These are phyloP conservation scores for Scutellaria minor DNA, from an alignment of 257 asterid genomes.

Conservation along the genomic window DNA sequence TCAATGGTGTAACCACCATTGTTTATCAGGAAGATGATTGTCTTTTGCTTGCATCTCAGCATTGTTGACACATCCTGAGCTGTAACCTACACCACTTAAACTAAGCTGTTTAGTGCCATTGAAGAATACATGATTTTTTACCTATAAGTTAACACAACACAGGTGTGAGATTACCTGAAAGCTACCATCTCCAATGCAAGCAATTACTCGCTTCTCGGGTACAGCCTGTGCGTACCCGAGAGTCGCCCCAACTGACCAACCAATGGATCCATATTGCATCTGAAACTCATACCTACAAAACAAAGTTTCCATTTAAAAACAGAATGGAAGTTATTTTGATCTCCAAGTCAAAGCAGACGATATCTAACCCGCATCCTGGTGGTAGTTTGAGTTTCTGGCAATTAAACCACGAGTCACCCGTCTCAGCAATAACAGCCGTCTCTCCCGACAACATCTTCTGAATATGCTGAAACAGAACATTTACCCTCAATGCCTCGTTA, in stretches of 20 bases:
- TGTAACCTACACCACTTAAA: conserved; percentile 53
- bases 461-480: conserved; percentile 69
- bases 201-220: conserved; percentile 68
- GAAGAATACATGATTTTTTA: neutral
- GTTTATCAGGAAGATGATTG: conserved; percentile 78
- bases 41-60: conserved; percentile 64
- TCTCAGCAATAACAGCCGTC: conserved; percentile 78
- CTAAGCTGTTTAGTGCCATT: neutral
- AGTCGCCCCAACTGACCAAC: conserved; percentile 93
- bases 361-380: conserved; percentile 66
- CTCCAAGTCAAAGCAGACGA: neutral
- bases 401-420: conserved; percentile 91
- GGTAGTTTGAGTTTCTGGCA: conserved; percentile 80
- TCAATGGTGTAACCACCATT: conserved; percentile 85
- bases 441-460: conserved; percentile 69
- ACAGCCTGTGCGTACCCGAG: conserved; percentile 85
- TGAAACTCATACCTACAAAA: conserved; percentile 72
- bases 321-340: neutral
- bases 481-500: conserved; percentile 69
- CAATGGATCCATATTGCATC: conserved; percentile 88
- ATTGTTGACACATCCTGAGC: conserved; percentile 80
- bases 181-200: conserved; percentile 91
- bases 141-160: neutral
- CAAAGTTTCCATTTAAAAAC: neutral
- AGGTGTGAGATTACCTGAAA: conserved; percentile 60